These are phyloP conservation scores for Kitagawia praeruptora DNA, from an alignment of 129 eudicot species.

Conservation along the genomic window DNA sequence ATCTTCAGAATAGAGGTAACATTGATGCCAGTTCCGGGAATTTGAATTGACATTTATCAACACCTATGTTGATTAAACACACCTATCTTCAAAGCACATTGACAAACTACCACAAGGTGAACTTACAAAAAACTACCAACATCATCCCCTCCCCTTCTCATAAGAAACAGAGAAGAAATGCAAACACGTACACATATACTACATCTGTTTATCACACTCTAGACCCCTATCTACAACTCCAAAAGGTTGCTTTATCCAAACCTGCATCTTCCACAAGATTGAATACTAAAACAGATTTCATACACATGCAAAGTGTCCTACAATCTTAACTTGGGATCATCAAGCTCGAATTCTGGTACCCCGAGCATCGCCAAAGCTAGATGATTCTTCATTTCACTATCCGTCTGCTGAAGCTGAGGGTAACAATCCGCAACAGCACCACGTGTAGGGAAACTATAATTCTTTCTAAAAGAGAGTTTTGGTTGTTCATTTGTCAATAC, in stretches of 20 bases:
- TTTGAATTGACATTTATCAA: not conserved
- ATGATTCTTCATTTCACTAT: constrained; percentile 70
- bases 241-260: constrained; percentile 10
- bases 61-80: not conserved
- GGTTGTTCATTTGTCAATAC: constrained; percentile 46
- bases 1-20: not conserved
- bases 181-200: constrained; percentile 3
- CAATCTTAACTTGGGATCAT: constrained; percentile 43
- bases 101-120: not conserved
- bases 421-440: constrained; percentile 25
- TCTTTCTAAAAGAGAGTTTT: constrained; percentile 23
- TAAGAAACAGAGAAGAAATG: not conserved
- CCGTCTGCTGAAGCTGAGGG: constrained; percentile 46
- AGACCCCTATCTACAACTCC: constrained; percentile 16
- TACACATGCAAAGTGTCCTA: not conserved
- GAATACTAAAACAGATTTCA: not conserved
- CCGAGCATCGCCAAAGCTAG: constrained; percentile 91
- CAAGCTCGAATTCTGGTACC: constrained; percentile 74
- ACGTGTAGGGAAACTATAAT: constrained; percentile 23
- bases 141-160: not conserved
- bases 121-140: not conserved
- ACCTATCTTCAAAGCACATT: not conserved
- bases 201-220: not conserved
- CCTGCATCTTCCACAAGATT: not conserved
- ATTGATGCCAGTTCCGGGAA: not conserved